These are phyloP conservation scores for Tetracladium setigerum DNA, from an alignment of 495 filamentous ascomycete genomes.

Conservation along the genomic window DNA sequence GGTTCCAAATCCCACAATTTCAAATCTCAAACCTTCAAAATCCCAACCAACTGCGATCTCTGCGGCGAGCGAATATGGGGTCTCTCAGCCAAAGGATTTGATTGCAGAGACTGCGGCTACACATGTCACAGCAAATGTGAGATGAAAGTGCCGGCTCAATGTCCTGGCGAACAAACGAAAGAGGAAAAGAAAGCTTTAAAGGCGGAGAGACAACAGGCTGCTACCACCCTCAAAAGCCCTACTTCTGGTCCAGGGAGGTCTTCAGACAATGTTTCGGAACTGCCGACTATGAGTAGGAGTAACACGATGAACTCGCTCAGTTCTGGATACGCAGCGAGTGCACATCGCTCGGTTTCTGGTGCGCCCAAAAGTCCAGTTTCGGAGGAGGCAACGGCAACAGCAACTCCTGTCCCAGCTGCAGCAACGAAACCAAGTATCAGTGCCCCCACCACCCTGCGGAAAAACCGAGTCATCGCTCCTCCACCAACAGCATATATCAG, in stretches of 20 bases:
- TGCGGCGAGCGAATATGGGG: conserved; percentile 98
- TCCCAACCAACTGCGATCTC: conserved; percentile 95
- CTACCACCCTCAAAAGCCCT: conserved; percentile 49
- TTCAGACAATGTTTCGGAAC: conserved; percentile 32
- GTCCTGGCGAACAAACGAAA: conserved; percentile 86
- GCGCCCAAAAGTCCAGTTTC: conserved; percentile 40
- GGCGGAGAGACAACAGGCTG: conserved; percentile 67
- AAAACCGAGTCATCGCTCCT: conserved; percentile 73
- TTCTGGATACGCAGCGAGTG: conserved; percentile 79
- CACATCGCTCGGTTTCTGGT: conserved; percentile 63
- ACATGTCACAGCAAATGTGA: conserved; percentile 98
- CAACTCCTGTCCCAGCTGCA: conserved; percentile 18
- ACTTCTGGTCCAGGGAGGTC: conserved; percentile 3
- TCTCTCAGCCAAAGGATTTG: conserved; percentile 88
- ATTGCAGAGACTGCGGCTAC: conserved; percentile 92
- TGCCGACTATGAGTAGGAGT: conserved; percentile 58
- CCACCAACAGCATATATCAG: conserved; percentile 74
- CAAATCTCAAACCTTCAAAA: conserved; percentile 95
- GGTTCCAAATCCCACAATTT: conserved; percentile 94
- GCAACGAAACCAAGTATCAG: conserved; percentile 25
- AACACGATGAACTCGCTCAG: conserved; percentile 92
- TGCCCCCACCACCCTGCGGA: conserved; percentile 33
- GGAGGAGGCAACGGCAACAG: conserved; percentile 27
- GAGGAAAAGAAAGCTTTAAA: conserved; percentile 93
- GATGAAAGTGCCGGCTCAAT: conserved; percentile 95